Percentiles rank a stretch among this genome's conserved stretches.
Conservation (phyloP, 2,329 filamentous ascomycete genomes). For the Claviceps sp. region DNA sequence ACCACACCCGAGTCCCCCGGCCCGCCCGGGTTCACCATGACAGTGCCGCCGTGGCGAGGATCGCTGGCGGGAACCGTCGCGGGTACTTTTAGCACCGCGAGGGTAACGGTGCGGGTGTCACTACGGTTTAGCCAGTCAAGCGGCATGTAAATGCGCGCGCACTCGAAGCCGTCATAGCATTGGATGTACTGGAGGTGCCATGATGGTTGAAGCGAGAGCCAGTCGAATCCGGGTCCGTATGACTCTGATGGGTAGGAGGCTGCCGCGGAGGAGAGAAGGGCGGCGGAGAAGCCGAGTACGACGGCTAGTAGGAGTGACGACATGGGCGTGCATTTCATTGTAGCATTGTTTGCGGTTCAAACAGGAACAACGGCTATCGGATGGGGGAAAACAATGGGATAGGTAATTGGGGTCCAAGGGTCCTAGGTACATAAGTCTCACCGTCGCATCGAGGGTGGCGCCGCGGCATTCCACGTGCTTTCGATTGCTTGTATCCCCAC, state of each 20-base stretch:
- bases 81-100: conserved; percentile 26
- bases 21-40: conserved; percentile 27
- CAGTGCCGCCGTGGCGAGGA: conserved; percentile 20
- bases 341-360: too few relatives aligned
- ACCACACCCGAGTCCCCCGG: conserved; percentile 23
- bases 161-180: conserved; percentile 24
- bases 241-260: neutral
- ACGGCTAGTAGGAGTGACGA: neutral
- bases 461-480: too few relatives aligned
- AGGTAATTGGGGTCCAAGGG: too few relatives aligned
- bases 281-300: neutral
- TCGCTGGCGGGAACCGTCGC: conserved; percentile 22
- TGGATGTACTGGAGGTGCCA: conserved; percentile 12
- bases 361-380: too few relatives aligned
- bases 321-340: too few relatives aligned
- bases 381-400: too few relatives aligned
- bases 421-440: too few relatives aligned
- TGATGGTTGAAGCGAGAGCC: conserved; percentile 6
- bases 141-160: conserved; percentile 27
- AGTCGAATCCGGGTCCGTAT: conserved; percentile 3
- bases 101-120: conserved; percentile 14
- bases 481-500: too few relatives aligned
- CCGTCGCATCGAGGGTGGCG: too few relatives aligned
- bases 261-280: neutral
- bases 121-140: conserved; percentile 22